These are phyloP conservation scores for Lentinula novae-zelandiae DNA, from an alignment of 1,284 basidiomycete species.

Conservation along the genomic window DNA sequence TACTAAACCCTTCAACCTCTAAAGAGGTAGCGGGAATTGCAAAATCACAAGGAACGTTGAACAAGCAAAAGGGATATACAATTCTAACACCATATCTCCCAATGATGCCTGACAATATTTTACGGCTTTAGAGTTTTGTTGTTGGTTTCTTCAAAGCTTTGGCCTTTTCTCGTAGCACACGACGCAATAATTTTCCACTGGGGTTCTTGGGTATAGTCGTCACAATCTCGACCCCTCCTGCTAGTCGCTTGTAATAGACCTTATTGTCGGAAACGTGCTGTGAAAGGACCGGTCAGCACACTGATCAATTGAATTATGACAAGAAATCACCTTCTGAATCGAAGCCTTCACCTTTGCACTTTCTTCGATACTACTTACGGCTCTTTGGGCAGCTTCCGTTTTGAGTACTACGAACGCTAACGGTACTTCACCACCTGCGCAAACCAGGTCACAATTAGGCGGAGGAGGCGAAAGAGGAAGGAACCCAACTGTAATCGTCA, in stretches of 20 bases:
- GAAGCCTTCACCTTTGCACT: constrained; percentile 36
- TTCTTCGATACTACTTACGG: constrained; percentile 28
- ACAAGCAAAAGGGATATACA: neutral
- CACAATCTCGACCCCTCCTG: constrained; percentile 52
- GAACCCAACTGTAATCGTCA: constrained; percentile 55
- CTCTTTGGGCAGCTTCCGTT: constrained; percentile 34
- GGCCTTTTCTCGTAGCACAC: constrained; percentile 52
- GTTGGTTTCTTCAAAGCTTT: constrained; percentile 25
- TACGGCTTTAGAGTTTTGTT: constrained; percentile 16
- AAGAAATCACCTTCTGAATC: constrained; percentile 41
- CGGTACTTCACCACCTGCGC: constrained; percentile 59
- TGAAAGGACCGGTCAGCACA: neutral
- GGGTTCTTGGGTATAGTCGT: constrained; percentile 57
- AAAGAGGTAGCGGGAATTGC: too few species aligned
- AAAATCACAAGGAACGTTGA: too few species aligned
- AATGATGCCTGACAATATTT: too few species aligned
- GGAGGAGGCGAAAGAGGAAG: neutral
- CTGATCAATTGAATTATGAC: neutral
- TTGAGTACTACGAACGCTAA: constrained; percentile 59
- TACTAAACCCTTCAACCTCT: too few species aligned
- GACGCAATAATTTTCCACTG: constrained; percentile 53
- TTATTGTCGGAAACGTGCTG: constrained; percentile 67
- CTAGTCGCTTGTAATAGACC: constrained; percentile 55
- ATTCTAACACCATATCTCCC: neutral
- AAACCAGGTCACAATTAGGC: neutral